Conservation (phyloP, 371 early-diverging fungal genomes). For the Syncephalastrum racemosum region DNA sequence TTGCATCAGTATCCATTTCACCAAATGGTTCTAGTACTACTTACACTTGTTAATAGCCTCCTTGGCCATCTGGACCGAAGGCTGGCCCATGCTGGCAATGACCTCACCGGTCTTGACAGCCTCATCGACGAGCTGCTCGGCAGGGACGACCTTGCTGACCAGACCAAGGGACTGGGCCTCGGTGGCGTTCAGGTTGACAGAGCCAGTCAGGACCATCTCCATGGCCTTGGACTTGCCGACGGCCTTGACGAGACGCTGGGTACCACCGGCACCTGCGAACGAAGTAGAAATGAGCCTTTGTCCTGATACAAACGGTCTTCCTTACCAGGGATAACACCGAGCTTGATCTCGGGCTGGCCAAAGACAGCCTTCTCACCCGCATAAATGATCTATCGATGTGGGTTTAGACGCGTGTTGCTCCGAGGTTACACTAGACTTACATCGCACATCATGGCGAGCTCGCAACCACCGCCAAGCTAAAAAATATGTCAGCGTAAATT, state of each 20-base stretch:
- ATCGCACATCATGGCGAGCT: constrained; percentile 98
- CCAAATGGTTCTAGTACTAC: neutral
- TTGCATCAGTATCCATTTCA: constrained; percentile 1
- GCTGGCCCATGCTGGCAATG: constrained; percentile 86
- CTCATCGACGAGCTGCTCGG: constrained; percentile 86
- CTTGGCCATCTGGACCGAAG: constrained; percentile 93
- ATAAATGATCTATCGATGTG: constrained; percentile 81
- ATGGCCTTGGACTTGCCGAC: constrained; percentile 98
- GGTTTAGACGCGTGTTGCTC: neutral
- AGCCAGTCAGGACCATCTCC: constrained; percentile 94
- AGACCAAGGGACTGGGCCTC: constrained; percentile 85
- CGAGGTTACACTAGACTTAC: constrained; percentile 29
- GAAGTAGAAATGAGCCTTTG: neutral
- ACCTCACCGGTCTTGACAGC: constrained; percentile 85
- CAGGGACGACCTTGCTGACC: constrained; percentile 90
- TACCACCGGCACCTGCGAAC: constrained; percentile 77
- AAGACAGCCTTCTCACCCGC: constrained; percentile 97
- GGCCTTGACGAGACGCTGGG: constrained; percentile 90
- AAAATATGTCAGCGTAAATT: constrained; percentile 12
- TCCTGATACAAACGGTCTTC: neutral
- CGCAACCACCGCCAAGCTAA: constrained; percentile 97
- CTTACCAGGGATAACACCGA: constrained; percentile 89
- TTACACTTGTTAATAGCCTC: constrained; percentile 92
- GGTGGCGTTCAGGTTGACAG: constrained; percentile 77
- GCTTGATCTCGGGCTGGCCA: constrained; percentile 98